Base-by-base conservation (phyloP, 2,329 filamentous ascomycete species). In the Sclerotinia glacialis region DNA sequence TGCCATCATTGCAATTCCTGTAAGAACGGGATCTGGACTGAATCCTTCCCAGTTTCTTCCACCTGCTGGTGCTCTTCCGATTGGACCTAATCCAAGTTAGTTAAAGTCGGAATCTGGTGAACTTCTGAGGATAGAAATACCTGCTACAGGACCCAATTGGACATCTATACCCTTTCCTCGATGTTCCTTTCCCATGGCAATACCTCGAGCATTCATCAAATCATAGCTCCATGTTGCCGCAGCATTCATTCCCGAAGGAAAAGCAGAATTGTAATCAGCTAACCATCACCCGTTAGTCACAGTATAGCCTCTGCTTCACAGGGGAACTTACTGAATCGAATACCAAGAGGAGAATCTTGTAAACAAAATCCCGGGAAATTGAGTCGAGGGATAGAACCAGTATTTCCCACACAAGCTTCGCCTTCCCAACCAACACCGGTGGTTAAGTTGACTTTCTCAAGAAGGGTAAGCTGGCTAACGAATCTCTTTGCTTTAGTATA, bases 401-500 rank as follows among this genome's bases (percentile, higher is more conserved):
- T 76, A 56, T 76, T 76, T 34, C 75, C 75, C 31, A 77, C 74
- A 66, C 75, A 77, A 44, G 69, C 49, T 52, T 74, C 72, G 1
- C 71, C 74, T 49, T 74, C 69, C 74, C 74, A 77, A 31, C 75
- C 75, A 26, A 89, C 88, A 77, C 94, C 94, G 0, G 93, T 97
- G 3, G 95, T 98, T 69, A 99, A 78, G 78, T 98, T 98, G 79
- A 98, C 92, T 79, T 94, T 94, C 76, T 94, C 91, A 1, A 90
- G 89, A 65, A 94, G 77, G 0, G 90, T 93, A 86, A 94, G 91
- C 58, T 86, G 83, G 67, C 86, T 85, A 21, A 94, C 90, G 31
- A 93, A 78, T 4, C 80, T 77, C 67, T 87, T 83, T 0, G 91
- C 91, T 74, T 90, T 92, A 63, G 79, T 78, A 74, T 93, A 94